A percentile compares a stretch with the other conserved stretches of the same genome.
Evolutionary conservation across 163 green algal species (phyloP).

Genomic region (Scenedesmus sp.): DNA sequence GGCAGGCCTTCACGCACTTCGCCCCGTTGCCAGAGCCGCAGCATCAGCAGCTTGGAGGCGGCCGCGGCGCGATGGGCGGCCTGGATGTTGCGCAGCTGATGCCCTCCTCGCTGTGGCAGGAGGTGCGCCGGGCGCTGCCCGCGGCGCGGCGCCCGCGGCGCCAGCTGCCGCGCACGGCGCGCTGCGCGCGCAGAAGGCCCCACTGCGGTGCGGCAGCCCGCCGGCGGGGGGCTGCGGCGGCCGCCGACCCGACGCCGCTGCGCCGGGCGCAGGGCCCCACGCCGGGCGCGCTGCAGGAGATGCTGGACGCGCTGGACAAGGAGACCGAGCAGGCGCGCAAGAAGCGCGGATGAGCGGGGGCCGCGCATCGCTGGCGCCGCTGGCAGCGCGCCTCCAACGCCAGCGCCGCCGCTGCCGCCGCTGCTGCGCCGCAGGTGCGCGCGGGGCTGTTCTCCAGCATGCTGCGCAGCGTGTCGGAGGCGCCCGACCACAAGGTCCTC

Average conservation of each 20-base stretch:
- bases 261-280: conserved; percentile 29
- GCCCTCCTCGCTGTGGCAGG: conserved; percentile 4
- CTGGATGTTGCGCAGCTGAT: conserved; percentile 6
- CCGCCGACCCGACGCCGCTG: neutral
- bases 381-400: too few species aligned
- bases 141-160: too few species aligned
- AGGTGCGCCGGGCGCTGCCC: too few species aligned
- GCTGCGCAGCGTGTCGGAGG: neutral
- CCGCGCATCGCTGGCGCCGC: too few species aligned
- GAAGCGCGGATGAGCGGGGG: too few species aligned
- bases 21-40: too few species aligned
- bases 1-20: too few species aligned
- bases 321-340: conserved; percentile 37
- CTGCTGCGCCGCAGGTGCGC: conserved; percentile 8
- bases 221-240: too few species aligned
- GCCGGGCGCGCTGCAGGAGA: conserved; percentile 34
- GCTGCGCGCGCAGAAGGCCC: too few species aligned
- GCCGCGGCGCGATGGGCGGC: neutral
- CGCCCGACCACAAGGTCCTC: conserved; percentile 2
- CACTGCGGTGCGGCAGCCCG: too few species aligned
- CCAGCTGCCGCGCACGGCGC: too few species aligned
- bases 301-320: conserved; percentile 36
- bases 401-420: too few species aligned
- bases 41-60: neutral
- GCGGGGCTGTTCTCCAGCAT: conserved; percentile 19